These are phyloP conservation scores for Cryptococcus maquisensis DNA, from an alignment of 1,284 basidiomycete genomes.

Conservation along the genomic window DNA sequence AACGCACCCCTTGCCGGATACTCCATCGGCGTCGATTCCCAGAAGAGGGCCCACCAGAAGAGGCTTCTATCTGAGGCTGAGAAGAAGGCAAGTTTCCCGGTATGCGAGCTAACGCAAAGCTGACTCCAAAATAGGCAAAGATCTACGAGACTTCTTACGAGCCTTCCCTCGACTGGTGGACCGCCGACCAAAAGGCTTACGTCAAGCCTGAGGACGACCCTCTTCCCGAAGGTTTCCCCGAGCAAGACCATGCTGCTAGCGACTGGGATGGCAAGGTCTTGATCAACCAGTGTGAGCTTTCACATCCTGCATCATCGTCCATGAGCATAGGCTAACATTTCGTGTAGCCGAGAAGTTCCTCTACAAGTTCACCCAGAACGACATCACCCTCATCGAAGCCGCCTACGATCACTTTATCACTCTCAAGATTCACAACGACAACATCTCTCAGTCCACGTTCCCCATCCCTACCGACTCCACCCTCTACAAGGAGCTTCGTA, in stretches of 20 bases:
- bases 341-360: constrained; percentile 23
- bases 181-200: constrained; percentile 16
- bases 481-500: constrained; percentile 13
- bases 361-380: constrained; percentile 19
- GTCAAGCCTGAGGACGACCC: constrained; percentile 16
- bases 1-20: neutral
- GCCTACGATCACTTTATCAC: constrained; percentile 23
- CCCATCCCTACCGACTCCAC: constrained; percentile 17
- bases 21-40: neutral
- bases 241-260: constrained; percentile 10
- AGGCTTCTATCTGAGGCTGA: constrained; percentile 1
- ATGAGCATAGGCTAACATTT: neutral
- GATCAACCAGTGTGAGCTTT: constrained; percentile 23
- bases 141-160: constrained; percentile 24
- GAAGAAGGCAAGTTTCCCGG: constrained; percentile 6
- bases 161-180: constrained; percentile 23
- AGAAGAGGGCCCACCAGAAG: neutral
- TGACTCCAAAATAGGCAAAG: constrained; percentile 1
- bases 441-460: constrained; percentile 18
- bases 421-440: constrained; percentile 16
- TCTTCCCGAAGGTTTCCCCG: constrained; percentile 22
- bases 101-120: neutral
- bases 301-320: neutral
- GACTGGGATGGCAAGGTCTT: constrained; percentile 26
- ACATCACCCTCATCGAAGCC: constrained; percentile 14